Base-by-base conservation (phyloP, 306 rosid species). In the Potentilla sterilis region DNA sequence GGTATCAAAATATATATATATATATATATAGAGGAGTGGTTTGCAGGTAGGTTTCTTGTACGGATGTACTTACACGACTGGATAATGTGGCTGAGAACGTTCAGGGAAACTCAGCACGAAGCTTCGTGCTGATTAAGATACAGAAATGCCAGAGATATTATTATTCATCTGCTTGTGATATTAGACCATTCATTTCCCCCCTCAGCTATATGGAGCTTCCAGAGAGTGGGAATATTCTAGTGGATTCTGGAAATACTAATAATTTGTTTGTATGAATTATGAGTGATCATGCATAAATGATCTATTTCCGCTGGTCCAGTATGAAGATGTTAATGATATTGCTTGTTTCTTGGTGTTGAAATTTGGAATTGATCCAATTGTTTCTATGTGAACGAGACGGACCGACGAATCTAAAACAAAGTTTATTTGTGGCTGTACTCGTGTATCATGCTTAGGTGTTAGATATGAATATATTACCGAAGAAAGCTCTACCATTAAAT, bases 21-120 rank as follows among this genome's bases (percentile, higher is more conserved):
- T n/a, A n/a, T n/a, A n/a, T 28, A 28, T 28, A 28, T 28, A 28
- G 28, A 28, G 28, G 28, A 28, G 28, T 28, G 28, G 28, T 0
- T 28, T 28, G 28, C 28, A 28, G 28, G 28, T 28, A 28, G 28
- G 28, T 28, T 28, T 2, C 38, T n/a, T 54, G 75, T n/a, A 52
- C 75, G 40, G 48, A 2, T 47, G 73, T n/a, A 14, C 34, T 19
- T 52, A 19, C 7, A n/a, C 1, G 9, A n/a, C 7, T 3, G 8
- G 9, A 40, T 2, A 41, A 1, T 44, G 70, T 44, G 41, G 70
- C 13, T 13, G 24, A 59, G 21, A 42, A 11, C 62, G 19, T 13
- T 54, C 6, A 16, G 38, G 78, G 75, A 42, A 58, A 46, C 19
- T 46, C 9, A 5, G 37, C 71, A 47, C 3, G 75, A 74, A 80